A percentile compares a stretch with the other conserved stretches of the same genome.
phyloP scores from a whole-genome alignment of 495 filamentous ascomycete species.

The Hypoxylon lenormandii region DNA sequence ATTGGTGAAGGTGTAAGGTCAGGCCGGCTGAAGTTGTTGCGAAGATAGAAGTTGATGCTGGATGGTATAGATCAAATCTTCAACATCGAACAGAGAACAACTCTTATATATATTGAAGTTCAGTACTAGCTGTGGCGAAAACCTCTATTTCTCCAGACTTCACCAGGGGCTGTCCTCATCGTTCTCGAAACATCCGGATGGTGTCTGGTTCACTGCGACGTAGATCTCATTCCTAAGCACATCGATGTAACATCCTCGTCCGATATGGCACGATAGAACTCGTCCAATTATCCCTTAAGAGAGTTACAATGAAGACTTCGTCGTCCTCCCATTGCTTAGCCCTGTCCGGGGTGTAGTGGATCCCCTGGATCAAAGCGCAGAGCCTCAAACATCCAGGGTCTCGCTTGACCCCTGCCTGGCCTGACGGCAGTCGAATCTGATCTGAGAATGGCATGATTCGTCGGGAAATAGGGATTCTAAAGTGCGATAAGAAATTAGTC shows the following conservation, averaged over 20 bases:
- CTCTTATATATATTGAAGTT: constrained; percentile 29
- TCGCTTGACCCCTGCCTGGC: constrained; percentile 41
- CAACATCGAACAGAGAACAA: constrained; percentile 13
- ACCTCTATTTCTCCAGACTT: constrained; percentile 33
- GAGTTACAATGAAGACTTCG: constrained; percentile 28
- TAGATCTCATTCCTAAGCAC: constrained; percentile 33
- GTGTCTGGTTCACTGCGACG: constrained; percentile 39
- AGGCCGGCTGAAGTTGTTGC: constrained; percentile 47
- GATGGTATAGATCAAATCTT: constrained; percentile 21
- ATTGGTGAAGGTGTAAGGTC: constrained; percentile 20
- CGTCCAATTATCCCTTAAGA: constrained; percentile 37
- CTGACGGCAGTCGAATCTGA: constrained; percentile 44
- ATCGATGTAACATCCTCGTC: constrained; percentile 46
- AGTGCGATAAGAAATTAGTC: constrained; percentile 12
- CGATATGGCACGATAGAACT: constrained; percentile 50
- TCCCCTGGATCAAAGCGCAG: constrained; percentile 48
- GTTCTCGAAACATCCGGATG: constrained; percentile 31
- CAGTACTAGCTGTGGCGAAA: constrained; percentile 12
- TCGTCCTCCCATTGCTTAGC: constrained; percentile 20
- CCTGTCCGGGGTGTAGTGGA: constrained; percentile 25
- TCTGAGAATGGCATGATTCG: constrained; percentile 50
- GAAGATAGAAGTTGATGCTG: constrained; percentile 40
- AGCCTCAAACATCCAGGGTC: constrained; percentile 50
- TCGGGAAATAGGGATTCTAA: constrained; percentile 34
- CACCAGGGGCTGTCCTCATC: constrained; percentile 6